Percentiles rank a stretch among this genome's conserved stretches.
phyloP scores from a whole-genome alignment of 1,139 yeast genomes.

The Candida glucosophila region DNA sequence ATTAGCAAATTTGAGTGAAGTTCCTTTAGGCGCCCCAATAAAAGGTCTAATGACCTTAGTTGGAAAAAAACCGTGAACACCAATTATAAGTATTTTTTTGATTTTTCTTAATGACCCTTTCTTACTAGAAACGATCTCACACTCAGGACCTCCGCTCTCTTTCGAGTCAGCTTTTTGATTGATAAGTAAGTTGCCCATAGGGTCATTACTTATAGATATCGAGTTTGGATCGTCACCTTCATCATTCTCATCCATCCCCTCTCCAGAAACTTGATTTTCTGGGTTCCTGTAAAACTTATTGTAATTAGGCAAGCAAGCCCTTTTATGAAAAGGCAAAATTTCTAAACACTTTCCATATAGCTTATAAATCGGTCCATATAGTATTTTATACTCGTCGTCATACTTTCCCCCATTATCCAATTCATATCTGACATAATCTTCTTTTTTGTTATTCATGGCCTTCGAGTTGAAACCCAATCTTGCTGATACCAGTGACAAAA shows the following conservation, averaged over 20 bases:
- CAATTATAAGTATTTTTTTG: constrained; percentile 64
- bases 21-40: constrained; percentile 90
- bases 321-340: constrained; percentile 27
- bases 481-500: constrained; percentile 27
- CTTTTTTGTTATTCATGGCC: constrained; percentile 5
- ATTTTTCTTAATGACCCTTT: constrained; percentile 26
- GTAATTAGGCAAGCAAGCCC: constrained; percentile 38
- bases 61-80: constrained; percentile 95
- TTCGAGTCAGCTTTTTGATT: constrained; percentile 11
- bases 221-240: constrained; percentile 19
- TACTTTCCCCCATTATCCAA: constrained; percentile 17
- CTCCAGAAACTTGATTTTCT: constrained; percentile 11
- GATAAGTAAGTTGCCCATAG: constrained; percentile 37
- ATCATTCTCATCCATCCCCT: constrained; percentile 16
- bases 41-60: constrained; percentile 75
- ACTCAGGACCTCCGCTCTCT: constrained; percentile 3
- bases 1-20: constrained; percentile 76
- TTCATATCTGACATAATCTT: constrained; percentile 9
- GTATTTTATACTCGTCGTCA: constrained; percentile 16
- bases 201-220: constrained; percentile 33
- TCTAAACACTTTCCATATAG: constrained; percentile 34
- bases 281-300: constrained; percentile 20
- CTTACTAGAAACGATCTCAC: constrained; percentile 23
- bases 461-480: constrained; percentile 25
- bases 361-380: constrained; percentile 32